Evolutionary conservation across 2,329 filamentous ascomycete species (phyloP).

Genomic region (Fusarium begoniae): DNA sequence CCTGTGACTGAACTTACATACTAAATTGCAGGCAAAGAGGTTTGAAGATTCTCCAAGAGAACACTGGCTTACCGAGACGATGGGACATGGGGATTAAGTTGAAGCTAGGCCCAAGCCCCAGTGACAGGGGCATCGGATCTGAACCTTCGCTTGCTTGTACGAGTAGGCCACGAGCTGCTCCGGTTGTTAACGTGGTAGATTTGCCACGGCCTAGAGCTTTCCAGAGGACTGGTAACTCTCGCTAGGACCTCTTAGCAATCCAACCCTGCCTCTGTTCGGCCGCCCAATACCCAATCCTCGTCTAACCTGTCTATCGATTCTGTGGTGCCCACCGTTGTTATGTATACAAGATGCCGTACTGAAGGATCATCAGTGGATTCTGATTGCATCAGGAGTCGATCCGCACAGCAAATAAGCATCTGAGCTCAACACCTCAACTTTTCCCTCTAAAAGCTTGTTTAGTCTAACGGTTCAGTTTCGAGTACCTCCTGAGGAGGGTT

Average conservation of each 20-base stretch:
- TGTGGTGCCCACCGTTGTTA: not conserved
- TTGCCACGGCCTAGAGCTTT: constrained; percentile 33
- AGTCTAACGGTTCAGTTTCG: not conserved
- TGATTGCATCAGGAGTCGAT: not conserved
- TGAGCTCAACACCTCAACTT: not conserved
- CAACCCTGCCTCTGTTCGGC: constrained; percentile 24
- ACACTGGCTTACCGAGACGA: not conserved
- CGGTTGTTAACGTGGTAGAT: constrained; percentile 17
- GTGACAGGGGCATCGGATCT: constrained; percentile 27
- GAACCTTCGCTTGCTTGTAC: constrained; percentile 6
- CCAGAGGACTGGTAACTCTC: constrained; percentile 39
- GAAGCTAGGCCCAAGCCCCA: constrained; percentile 19
- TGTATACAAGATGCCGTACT: constrained; percentile 3
- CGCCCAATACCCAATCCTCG: constrained; percentile 15
- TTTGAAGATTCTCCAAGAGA: constrained; percentile 4
- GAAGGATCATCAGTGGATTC: not conserved
- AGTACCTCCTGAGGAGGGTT: not conserved
- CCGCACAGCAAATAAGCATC: not conserved
- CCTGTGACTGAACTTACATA: not conserved
- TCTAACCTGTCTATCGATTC: not conserved
- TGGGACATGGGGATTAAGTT: constrained; percentile 10
- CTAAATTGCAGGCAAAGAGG: constrained; percentile 8
- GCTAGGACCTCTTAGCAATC: constrained; percentile 26
- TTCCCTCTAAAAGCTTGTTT: not conserved
- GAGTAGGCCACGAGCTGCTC: constrained; percentile 10